Evolutionary conservation across 805 yeast species (phyloP), one percentile per base, ranked within the genome.

Genomic region (Saccharomyces mikatae): DNA sequence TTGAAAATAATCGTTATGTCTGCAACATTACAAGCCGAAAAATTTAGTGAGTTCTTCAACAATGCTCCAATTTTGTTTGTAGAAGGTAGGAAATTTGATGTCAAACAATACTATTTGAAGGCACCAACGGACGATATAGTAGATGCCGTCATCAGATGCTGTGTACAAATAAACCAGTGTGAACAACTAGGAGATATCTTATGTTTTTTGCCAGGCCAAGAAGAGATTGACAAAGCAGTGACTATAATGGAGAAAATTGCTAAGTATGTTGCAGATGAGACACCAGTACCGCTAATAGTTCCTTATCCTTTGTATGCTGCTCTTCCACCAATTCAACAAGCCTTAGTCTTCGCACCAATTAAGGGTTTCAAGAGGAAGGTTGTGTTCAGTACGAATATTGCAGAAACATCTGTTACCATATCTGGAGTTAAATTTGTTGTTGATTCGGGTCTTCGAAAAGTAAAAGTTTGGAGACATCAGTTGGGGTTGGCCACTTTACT

Each of bases 361-460:
- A 79, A 83, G 31, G 71, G 78, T n/a, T 77, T 84, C 62, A 81
- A 81, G 63, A 79, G 99, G 60, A 94, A 94, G 67, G 84, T 94
- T 46, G 87, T 94, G 29, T 72, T 94, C 55, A 89, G 98, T 6
- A 94, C 99, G 1, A 94, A 94, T 67, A 90, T 94, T 61, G 99
- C 99, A 0, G 99, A 94, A 74, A 94, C 99, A 0, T 94, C 99
- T 30, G 84, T 94, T 57, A 94, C 99, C 3, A 94, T 94, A 36
- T 84, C 96, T 13, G 99, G 99, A 1, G 94, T 94, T 17, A 81
- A 89, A 60, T 94, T 88, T 64, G 98, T 94, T 8, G 78, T 94
- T 26, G 99, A 94, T 70, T 81, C 95, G 0, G 99, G 99, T 0
- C 74, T 92, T 50, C 78, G 97, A 54, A 94, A 94, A 66, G 95